Evolutionary conservation across 768 basidiomycete species (phyloP).

Genomic region (Boletellus ananiceps): DNA sequence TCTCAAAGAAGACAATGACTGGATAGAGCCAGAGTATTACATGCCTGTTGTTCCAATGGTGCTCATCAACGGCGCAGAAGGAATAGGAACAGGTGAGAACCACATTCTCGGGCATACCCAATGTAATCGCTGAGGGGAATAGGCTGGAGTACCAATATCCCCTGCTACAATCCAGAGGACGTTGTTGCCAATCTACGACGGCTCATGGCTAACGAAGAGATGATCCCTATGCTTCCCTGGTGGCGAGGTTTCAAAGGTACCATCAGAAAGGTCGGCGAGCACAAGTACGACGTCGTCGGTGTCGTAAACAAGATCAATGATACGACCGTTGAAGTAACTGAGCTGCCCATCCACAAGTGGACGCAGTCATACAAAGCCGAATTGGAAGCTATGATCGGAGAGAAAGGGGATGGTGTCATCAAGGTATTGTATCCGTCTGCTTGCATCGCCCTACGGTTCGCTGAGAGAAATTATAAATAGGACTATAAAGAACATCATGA

Average conservation of each 20-base stretch:
- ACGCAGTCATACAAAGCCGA: constrained; percentile 90
- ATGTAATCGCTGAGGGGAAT: constrained; percentile 2
- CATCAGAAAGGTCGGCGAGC: constrained; percentile 74
- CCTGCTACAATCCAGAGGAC: constrained; percentile 88
- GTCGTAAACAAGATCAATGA: constrained; percentile 71
- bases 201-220: constrained; percentile 80
- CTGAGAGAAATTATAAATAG: constrained; percentile 37
- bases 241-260: constrained; percentile 93
- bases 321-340: constrained; percentile 91
- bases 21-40: constrained; percentile 94
- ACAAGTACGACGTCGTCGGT: constrained; percentile 83
- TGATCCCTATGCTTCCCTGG: constrained; percentile 90
- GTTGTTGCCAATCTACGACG: constrained; percentile 85
- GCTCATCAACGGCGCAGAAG: constrained; percentile 91
- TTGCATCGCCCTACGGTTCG: neutral
- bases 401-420: constrained; percentile 75
- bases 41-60: constrained; percentile 86
- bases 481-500: constrained; percentile 98
- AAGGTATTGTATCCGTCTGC: constrained; percentile 49
- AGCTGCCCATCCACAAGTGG: constrained; percentile 94
- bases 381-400: constrained; percentile 83
- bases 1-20: constrained; percentile 78
- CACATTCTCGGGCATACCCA: neutral
- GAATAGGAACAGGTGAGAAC: constrained; percentile 87
- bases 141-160: constrained; percentile 95